Percentiles rank a stretch among this genome's conserved stretches.
phyloP scores from a whole-genome alignment of 2,329 filamentous ascomycete genomes.

The Ophiostoma perfectum region DNA sequence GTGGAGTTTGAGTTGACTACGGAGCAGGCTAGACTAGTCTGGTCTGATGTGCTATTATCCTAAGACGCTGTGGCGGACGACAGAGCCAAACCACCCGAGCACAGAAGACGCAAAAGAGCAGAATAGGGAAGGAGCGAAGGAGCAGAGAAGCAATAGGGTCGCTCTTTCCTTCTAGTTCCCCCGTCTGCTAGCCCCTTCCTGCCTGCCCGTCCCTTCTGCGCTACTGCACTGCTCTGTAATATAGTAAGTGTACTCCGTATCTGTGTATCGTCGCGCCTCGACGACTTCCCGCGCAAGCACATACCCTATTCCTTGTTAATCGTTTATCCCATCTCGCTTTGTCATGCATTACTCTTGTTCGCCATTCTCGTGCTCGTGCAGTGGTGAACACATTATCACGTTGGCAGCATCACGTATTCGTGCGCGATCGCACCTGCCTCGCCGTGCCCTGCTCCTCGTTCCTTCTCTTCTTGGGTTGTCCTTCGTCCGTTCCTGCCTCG shows the following conservation, averaged over 20 bases:
- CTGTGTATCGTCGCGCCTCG: no score
- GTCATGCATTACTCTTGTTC: not conserved
- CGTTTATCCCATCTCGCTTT: not conserved
- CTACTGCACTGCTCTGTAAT: slow-evolving; percentile 10
- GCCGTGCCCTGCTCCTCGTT: not conserved
- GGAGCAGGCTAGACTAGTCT: not conserved
- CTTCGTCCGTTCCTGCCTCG: not conserved
- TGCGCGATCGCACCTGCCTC: no score
- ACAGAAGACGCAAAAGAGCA: no score
- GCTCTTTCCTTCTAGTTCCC: not conserved
- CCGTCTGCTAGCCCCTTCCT: not conserved
- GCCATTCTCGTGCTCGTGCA: not conserved
- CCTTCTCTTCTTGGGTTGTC: not conserved
- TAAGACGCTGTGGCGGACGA: no score
- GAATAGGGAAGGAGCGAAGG: not conserved
- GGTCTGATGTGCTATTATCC: no score
- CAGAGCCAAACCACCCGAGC: no score
- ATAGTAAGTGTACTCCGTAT: not conserved
- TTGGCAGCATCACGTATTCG: not conserved
- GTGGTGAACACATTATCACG: not conserved
- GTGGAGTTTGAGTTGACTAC: slow-evolving; percentile 9
- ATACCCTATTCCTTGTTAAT: not conserved
- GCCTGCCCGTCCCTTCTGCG: slow-evolving; percentile 7
- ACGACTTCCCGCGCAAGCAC: not conserved
- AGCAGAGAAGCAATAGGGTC: not conserved